Evolutionary conservation across 345 rosid species (phyloP).

Genomic region (Murraya koenigii): DNA sequence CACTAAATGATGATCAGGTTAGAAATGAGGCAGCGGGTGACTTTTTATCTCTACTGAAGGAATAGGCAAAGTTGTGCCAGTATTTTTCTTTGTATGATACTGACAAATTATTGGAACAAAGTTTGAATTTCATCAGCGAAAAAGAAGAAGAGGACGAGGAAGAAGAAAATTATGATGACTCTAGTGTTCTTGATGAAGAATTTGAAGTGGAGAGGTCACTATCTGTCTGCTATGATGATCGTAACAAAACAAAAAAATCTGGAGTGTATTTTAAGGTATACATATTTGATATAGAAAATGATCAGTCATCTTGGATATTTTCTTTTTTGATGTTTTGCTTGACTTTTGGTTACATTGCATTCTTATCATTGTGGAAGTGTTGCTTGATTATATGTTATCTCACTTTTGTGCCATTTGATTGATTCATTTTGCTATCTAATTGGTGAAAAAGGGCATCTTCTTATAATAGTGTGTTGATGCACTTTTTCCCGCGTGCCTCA

Average conservation of each 20-base stretch:
- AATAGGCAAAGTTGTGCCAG: constrained; percentile 22
- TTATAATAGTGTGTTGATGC: no score
- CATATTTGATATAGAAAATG: neutral
- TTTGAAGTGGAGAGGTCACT: constrained; percentile 22
- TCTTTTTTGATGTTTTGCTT: neutral
- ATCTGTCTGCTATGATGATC: constrained; percentile 23
- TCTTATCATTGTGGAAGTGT: neutral
- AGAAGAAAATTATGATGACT: neutral
- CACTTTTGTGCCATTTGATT: neutral
- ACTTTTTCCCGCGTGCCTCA: no score
- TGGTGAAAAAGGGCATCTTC: no score
- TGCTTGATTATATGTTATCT: neutral
- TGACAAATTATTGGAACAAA: neutral
- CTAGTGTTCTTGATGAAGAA: constrained; percentile 8
- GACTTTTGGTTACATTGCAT: neutral
- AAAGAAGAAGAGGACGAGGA: neutral
- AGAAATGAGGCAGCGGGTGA: constrained; percentile 29
- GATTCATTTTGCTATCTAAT: no score
- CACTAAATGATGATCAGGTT: constrained; percentile 5
- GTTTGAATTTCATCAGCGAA: neutral
- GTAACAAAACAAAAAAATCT: constrained; percentile 9
- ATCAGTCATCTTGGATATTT: neutral
- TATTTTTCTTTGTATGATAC: neutral
- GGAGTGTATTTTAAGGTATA: constrained; percentile 24
- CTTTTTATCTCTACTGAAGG: constrained; percentile 21